Conservation (phyloP, 73 alveolate genomes). For the Stentor coeruleus region DNA sequence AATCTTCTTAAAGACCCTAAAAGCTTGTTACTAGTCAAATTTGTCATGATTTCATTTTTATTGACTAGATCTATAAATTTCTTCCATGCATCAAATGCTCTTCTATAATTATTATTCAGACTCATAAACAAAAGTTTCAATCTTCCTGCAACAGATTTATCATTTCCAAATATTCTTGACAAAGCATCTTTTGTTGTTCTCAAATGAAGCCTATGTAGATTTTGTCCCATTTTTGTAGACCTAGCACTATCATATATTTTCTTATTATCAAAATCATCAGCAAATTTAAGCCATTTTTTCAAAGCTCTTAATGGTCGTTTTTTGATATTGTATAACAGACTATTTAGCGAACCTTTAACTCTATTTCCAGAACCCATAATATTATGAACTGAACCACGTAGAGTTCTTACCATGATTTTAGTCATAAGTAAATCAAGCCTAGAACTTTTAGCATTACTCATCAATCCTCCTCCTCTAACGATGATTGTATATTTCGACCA, state of each 20-base stretch:
- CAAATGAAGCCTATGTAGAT: background rate
- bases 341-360: background rate
- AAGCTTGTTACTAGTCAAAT: background rate
- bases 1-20: background rate
- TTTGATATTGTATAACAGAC: background rate
- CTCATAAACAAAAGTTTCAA: background rate
- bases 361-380: background rate
- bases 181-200: conserved; percentile 12
- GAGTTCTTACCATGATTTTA: background rate
- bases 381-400: background rate
- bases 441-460: background rate
- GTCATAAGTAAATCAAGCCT: background rate
- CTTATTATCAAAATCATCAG: background rate
- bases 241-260: background rate
- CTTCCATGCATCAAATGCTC: background rate
- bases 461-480: background rate
- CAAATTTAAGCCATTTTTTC: background rate
- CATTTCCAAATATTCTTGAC: background rate
- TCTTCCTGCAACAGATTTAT: background rate
- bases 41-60: background rate
- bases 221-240: background rate
- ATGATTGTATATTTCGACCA: background rate
- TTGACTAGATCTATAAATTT: background rate
- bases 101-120: too few relatives aligned
- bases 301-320: background rate